These are phyloP conservation scores for Paxillus ammoniavirescens DNA, from an alignment of 768 basidiomycete genomes.

Conservation along the genomic window DNA sequence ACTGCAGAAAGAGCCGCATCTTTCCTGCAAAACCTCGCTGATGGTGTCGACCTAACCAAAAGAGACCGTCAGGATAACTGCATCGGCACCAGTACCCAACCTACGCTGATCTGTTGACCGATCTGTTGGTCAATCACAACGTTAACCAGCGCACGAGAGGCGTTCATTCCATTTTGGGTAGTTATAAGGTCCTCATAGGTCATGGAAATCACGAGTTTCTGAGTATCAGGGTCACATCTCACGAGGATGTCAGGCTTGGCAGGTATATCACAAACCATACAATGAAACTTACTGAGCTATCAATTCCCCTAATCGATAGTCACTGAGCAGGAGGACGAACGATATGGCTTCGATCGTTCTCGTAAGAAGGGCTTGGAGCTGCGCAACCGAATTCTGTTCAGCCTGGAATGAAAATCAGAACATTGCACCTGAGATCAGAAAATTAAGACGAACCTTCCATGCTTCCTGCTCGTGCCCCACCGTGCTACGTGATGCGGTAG, in stretches of 20 bases:
- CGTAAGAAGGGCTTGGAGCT: conserved; percentile 69
- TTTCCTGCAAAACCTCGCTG: conserved; percentile 89
- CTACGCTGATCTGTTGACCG: conserved; percentile 90
- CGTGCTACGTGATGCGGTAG: conserved; percentile 51
- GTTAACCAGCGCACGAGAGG: conserved; percentile 88
- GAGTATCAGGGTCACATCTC: conserved; percentile 73
- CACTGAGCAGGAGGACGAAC: conserved; percentile 87
- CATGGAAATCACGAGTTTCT: conserved; percentile 64
- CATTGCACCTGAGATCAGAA: not conserved
- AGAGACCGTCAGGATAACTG: conserved; percentile 6
- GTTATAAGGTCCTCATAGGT: conserved; percentile 90
- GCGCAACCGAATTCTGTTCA: conserved; percentile 80
- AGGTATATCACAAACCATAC: not conserved
- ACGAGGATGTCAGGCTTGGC: conserved; percentile 7
- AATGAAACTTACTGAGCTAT: conserved; percentile 63
- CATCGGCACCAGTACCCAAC: conserved; percentile 22
- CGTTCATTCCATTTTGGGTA: conserved; percentile 78
- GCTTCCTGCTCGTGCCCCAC: conserved; percentile 77
- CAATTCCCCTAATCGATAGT: conserved; percentile 86
- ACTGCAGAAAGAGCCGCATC: conserved; percentile 97
- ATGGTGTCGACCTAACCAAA: conserved; percentile 84
- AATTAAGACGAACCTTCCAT: conserved; percentile 62
- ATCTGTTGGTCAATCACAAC: conserved; percentile 98
- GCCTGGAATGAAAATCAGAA: conserved; percentile 44
- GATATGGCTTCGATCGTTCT: conserved; percentile 93